Conservation (phyloP, 352 stramenopile species). For the Phytophthora fragariaefolia region DNA sequence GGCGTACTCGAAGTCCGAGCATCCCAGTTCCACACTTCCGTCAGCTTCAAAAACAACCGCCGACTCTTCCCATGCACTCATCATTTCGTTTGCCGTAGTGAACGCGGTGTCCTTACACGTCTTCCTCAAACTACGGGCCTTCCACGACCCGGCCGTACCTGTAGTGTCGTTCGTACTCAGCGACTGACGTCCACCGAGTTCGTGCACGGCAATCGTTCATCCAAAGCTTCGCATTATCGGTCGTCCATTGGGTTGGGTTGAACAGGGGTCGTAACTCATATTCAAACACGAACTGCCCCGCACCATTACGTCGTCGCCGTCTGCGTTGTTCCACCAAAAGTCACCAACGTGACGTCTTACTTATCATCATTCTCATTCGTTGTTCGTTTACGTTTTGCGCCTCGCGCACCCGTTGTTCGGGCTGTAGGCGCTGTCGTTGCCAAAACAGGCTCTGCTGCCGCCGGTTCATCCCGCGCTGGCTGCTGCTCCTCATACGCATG, state of each 20-base stretch:
- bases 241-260: background rate
- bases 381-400: background rate
- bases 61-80: no score
- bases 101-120: constrained; percentile 3
- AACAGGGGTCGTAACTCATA: background rate
- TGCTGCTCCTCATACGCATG: background rate
- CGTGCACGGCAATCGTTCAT: background rate
- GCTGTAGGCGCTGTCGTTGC: background rate
- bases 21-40: background rate
- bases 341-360: background rate
- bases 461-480: background rate
- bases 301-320: background rate
- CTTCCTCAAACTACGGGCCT: constrained; percentile 1
- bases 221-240: background rate
- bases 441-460: background rate
- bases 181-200: background rate
- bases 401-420: background rate
- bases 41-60: background rate
- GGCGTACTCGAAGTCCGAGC: background rate
- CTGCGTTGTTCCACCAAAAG: background rate
- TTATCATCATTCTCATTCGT: background rate
- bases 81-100: background rate
- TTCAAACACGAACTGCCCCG: background rate
- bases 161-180: background rate
- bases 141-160: constrained; percentile 2